Base-by-base conservation (phyloP, 1,139 yeast species). In the Debaryomyces sp. region DNA sequence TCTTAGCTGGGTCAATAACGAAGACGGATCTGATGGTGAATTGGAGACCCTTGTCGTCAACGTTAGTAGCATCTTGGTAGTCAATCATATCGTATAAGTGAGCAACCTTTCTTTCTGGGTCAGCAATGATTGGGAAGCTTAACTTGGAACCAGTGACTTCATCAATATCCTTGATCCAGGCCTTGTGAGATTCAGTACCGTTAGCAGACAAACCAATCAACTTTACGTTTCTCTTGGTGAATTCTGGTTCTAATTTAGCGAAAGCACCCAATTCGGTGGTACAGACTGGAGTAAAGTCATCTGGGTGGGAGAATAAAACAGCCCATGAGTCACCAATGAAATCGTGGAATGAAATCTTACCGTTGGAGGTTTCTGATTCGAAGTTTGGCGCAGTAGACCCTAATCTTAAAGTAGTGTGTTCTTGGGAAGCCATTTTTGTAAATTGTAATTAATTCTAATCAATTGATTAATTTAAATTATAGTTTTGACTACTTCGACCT, bases 231-330 rank as follows among this genome's bases (percentile, higher is more conserved):
- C 96, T 82, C 73, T 84, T 80, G 64, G 84, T 77, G 66, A 89
- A 89, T 70, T 89, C 95, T 42, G 89, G 89, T 72, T 87, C 89
- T 64, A 89, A 78, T 67, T 85, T 83, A 60, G 94, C 91, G 61
- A 89, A 87, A 9, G 95, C 96, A 54, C 96, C 96, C 56, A 89
- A 78, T 74, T 89, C 96, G 50, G 96, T 89, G 57, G 96, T 89
- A 73, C 96, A 89, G 46, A 89, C 94, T 47, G 96, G 96, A 43
- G 96, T 89, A 76, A 85, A 87, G 64, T 87, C 95, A 63, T 85
- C 95, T 53, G 96, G 96, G 70, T 89, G 96, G 36, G 92, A 85
- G 73, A 89, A 89, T 60, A 89, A 78, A 50, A 89, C 81, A 49
- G 82, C 85, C 96, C 96, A 89, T 51, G 81, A 71, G 68, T 83